A percentile compares a stretch with the other conserved stretches of the same genome.
Conservation (phyloP, 2,329 filamentous ascomycete genomes). For the Diaporthe sp. region DNA sequence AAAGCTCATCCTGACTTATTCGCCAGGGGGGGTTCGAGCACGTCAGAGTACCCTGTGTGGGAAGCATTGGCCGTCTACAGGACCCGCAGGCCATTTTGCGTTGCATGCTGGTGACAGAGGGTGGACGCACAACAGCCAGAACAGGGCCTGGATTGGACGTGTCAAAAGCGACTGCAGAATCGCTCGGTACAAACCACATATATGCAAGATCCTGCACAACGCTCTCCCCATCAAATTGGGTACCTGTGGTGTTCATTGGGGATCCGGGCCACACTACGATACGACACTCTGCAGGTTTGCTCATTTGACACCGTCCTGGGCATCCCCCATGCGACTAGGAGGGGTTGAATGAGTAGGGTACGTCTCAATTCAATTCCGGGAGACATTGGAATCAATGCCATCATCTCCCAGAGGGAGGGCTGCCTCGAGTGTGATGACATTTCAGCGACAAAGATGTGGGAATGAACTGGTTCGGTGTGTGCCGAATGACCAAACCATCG, state of each 20-base stretch:
- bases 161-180: neutral
- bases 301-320: neutral
- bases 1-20: too few species aligned
- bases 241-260: neutral
- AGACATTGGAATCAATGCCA: accelerated
- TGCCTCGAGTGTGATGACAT: neutral
- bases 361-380: neutral
- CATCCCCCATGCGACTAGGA: neutral
- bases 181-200: slow-evolving; percentile 14
- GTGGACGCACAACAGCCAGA: neutral
- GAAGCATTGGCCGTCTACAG: neutral
- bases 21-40: neutral
- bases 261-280: neutral
- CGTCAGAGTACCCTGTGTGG: neutral
- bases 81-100: neutral
- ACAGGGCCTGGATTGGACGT: neutral
- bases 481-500: neutral
- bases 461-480: neutral
- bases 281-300: neutral
- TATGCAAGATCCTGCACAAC: slow-evolving; percentile 15
- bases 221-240: neutral
- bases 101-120: neutral
- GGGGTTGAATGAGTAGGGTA: neutral
- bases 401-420: neutral
- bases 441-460: neutral